phyloP scores from a whole-genome alignment of 805 yeast species.

The Myxozyma kluyveri region DNA sequence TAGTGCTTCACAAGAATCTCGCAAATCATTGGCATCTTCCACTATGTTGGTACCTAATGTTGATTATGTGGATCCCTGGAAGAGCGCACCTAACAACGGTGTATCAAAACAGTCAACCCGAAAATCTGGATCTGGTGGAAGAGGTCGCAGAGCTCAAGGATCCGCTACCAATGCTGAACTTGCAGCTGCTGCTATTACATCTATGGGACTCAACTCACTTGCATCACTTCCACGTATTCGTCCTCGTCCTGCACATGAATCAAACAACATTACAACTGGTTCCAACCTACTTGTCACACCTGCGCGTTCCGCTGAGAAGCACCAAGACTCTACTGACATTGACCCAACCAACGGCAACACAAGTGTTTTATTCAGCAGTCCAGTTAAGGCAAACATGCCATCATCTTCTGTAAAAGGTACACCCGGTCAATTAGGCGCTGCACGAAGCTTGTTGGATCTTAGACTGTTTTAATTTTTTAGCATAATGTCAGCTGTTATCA shows the following conservation, averaged over 20 bases:
- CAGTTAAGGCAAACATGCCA: slow-evolving; percentile 25
- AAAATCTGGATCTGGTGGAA: too few relatives aligned
- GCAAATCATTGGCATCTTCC: too few relatives aligned
- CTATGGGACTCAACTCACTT: background rate
- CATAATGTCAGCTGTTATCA: background rate
- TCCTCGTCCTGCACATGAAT: background rate
- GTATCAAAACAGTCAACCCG: too few relatives aligned
- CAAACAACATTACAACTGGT: background rate
- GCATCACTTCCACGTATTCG: background rate
- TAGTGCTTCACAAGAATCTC: too few relatives aligned
- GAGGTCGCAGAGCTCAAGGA: too few relatives aligned
- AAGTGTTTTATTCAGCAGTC: slow-evolving; percentile 20
- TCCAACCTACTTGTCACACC: slow-evolving; percentile 6
- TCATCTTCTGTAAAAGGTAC: slow-evolving; percentile 32
- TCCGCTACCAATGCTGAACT: background rate
- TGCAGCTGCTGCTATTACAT: background rate
- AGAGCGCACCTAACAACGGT: too few relatives aligned
- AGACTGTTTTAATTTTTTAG: slow-evolving; percentile 22
- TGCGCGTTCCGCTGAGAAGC: slow-evolving; percentile 5
- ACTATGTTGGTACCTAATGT: too few relatives aligned
- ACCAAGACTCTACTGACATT: background rate
- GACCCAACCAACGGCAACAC: slow-evolving; percentile 1
- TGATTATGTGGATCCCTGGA: too few relatives aligned
- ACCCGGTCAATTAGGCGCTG: slow-evolving; percentile 33
- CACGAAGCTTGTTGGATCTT: slow-evolving; percentile 30